Evolutionary conservation across 2,329 filamentous ascomycete genomes (phyloP), one percentile per base, ranked within the genome.

Genomic region (Acephala macrosclerotiorum): DNA sequence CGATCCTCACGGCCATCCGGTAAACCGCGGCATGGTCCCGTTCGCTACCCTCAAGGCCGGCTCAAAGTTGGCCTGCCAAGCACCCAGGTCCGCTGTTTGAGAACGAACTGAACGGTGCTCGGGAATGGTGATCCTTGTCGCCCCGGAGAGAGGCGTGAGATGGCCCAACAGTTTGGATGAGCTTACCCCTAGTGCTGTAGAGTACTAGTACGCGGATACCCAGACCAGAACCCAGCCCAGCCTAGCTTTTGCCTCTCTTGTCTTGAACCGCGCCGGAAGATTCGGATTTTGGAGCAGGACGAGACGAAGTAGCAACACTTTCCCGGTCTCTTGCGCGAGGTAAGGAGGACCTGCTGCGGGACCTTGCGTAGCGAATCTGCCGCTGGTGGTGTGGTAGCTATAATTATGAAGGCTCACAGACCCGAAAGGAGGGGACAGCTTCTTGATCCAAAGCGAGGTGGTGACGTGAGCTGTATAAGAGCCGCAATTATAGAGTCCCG

Each of bases 81-180:
- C 29, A 33, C 29, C 29, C 29, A 53, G 58, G 51, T 45, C 62
- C 60, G 64, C 47, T 61, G 67, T 69, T 68, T 67, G 60, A 68
- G 60, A 57, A 45, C n/a, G n/a, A 38, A 25, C 42, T 45, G 68
- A 68, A 68, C 68, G 63, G 64, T 60, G 65, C 38, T 62, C 64
- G 66, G 64, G 66, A 58, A 47, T 35, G 60, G 33, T 47, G 60
- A 67, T 71, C 64, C 55, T 66, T 63, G 57, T 25, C 42, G 29
- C 33, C 14, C 20, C 11, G n/a, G 25, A 53, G 49, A 18, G 16
- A 11, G 33, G 51, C 26, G 33, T 57, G 20, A 20, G 55, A 57
- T 42, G 47, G 42, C 58, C 45, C 45, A 49, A 14, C n/a, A 20
- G n/a, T 11, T 49, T 49, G 45, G 45, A 49, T 22, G 45, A 49